Conservation (phyloP, 78 protist species). For the Dictyostelium firmibasis region DNA sequence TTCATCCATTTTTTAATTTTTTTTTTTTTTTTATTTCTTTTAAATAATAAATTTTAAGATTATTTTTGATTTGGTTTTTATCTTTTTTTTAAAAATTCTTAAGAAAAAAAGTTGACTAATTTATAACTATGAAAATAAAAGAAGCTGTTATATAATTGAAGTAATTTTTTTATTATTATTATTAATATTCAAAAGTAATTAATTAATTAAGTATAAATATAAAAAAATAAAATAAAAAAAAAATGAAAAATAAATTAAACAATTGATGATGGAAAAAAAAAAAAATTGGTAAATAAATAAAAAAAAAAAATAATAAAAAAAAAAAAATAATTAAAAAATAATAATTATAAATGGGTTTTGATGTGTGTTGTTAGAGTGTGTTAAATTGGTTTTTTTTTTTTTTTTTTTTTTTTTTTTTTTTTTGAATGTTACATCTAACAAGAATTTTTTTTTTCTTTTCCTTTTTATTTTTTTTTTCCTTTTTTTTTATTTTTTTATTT, state of each 20-base stretch:
- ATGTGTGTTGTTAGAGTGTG: neutral
- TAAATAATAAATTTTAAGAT: neutral
- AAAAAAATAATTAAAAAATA: neutral
- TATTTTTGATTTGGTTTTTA: neutral
- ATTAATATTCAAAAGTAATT: neutral
- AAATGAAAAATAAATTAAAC: neutral
- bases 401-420: neutral
- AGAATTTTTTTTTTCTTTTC: neutral
- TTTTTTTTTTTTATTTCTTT: neutral
- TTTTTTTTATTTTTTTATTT: neutral
- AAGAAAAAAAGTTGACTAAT: neutral
- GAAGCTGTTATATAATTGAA: neutral
- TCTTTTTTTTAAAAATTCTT: neutral
- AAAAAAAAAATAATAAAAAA: neutral
- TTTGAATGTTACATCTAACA: neutral
- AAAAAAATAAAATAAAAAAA: neutral
- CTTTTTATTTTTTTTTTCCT: neutral
- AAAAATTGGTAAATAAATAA: neutral
- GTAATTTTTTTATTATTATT: neutral
- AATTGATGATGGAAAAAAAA: neutral
- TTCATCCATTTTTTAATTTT: constrained; percentile 71
- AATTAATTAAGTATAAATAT: neutral
- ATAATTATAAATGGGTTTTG: neutral
- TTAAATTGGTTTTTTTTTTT: neutral
- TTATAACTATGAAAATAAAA: neutral